These are phyloP conservation scores for Scheffersomyces illinoinensis DNA, from an alignment of 1,139 yeast genomes.

Conservation along the genomic window DNA sequence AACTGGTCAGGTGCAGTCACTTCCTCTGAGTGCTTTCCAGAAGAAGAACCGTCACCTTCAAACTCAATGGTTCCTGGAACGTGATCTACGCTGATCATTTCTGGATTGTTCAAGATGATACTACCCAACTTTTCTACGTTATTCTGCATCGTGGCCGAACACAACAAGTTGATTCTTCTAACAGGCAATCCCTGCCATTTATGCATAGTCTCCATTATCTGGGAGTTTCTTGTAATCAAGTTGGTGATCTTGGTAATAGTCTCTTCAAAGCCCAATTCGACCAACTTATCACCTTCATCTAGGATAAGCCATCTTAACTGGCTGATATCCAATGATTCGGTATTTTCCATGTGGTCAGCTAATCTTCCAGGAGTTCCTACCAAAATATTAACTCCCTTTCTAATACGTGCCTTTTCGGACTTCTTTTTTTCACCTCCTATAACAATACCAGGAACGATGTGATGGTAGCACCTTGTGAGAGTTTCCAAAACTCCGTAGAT, in stretches of 20 bases:
- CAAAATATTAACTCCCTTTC: constrained; percentile 86
- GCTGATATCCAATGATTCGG: constrained; percentile 65
- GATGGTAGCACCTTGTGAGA: constrained; percentile 70
- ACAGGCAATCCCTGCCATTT: constrained; percentile 62
- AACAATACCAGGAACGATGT: constrained; percentile 87
- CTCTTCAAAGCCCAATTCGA: constrained; percentile 95
- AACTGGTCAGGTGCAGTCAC: constrained; percentile 86
- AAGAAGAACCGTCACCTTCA: constrained; percentile 29
- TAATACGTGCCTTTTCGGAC: constrained; percentile 83
- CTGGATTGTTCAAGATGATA: constrained; percentile 68
- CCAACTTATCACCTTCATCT: constrained; percentile 94
- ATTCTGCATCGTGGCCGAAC: constrained; percentile 92
- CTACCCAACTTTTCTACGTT: constrained; percentile 81
- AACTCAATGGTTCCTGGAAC: constrained; percentile 40
- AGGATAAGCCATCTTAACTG: constrained; percentile 80
- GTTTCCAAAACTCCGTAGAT: constrained; percentile 79
- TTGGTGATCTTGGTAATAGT: constrained; percentile 76
- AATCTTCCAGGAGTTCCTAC: constrained; percentile 94
- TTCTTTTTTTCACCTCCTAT: constrained; percentile 96
- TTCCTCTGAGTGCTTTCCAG: constrained; percentile 26
- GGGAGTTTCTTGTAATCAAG: constrained; percentile 48
- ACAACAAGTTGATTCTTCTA: constrained; percentile 72
- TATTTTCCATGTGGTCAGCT: constrained; percentile 90
- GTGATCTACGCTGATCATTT: constrained; percentile 54
- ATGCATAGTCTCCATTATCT: constrained; percentile 37